Base-by-base conservation (phyloP, 208 protist species). In the Wallacemonas sp. region DNA sequence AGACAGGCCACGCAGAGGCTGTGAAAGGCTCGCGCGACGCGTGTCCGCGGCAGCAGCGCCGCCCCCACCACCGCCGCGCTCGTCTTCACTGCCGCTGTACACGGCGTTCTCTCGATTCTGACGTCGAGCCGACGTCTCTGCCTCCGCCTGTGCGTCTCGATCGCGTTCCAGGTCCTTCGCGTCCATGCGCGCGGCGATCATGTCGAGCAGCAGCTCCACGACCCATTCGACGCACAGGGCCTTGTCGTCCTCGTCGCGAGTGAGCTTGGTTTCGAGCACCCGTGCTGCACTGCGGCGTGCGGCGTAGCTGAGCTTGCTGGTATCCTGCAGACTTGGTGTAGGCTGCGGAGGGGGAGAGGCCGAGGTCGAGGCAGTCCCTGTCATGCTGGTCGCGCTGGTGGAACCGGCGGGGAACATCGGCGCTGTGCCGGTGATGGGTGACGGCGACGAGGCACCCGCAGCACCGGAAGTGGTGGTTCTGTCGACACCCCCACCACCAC, bases 221-320 rank as follows among this genome's bases (percentile, higher is more conserved):
- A 92, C 49, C 89, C 89, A 95, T 45, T 88, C 86, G 29, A 54
- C 73, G 12, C 77, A 84, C 10, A 95, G 18, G 7, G 89, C 82
- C 5, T 45, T 49, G 54, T 87, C 84, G 45, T 61, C 70, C 46
- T 79, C 76, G 20, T 80, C 44, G 2, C 67, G 61, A 20, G 76
- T 68, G 63, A 65, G 74, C 7, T 68, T 71, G 7, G 29, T 48
- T 10, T 71, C 66, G 18, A 69, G 42, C 25, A 55, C 49, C 4
- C 32, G 36, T 18, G 38, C 64, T 16, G 45, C 28, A 18, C 25
- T 16, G 31, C 31, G 2, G 42, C 44, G 55, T 11, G 57, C 23
- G 12, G 44, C 33, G 39, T 74, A 46, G 20, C 57, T 33, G 10
- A 71, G 33, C 46, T 65, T 61, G 28, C 61, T 23, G 18, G 44